These are phyloP conservation scores for Penicillium alfredii DNA, from an alignment of 495 filamentous ascomycete species.

Conservation along the genomic window DNA sequence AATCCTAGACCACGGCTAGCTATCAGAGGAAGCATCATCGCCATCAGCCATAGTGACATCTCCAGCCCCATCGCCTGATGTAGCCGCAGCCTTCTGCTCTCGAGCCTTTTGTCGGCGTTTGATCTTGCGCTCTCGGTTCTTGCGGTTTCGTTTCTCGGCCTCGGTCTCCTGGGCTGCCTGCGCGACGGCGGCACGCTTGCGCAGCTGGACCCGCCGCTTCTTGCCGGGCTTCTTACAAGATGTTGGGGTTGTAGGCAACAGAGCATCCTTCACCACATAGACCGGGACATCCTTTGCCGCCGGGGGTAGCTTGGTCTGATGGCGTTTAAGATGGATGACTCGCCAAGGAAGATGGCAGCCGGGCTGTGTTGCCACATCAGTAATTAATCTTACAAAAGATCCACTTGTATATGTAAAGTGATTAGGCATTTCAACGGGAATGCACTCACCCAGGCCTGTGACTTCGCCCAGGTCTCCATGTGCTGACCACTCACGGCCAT, in stretches of 20 bases:
- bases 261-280: constrained; percentile 24
- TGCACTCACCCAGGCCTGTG: constrained; percentile 34
- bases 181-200: constrained; percentile 28
- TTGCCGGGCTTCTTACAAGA: constrained; percentile 44
- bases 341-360: constrained; percentile 43
- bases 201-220: constrained; percentile 40
- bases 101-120: constrained; percentile 43
- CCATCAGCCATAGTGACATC: constrained; percentile 19
- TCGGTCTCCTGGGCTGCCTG: constrained; percentile 31
- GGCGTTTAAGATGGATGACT: constrained; percentile 35
- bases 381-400: neutral
- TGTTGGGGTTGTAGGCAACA: constrained; percentile 21
- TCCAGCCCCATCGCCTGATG: constrained; percentile 13
- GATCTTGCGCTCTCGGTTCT: constrained; percentile 41
- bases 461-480: constrained; percentile 31
- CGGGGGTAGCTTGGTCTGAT: constrained; percentile 32
- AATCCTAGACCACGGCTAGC: neutral
- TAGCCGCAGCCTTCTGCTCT: constrained; percentile 36
- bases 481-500: constrained; percentile 36
- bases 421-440: neutral
- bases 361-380: constrained; percentile 19
- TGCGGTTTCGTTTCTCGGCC: constrained; percentile 43
- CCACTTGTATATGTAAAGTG: neutral
- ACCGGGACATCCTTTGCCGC: constrained; percentile 20
- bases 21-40: constrained; percentile 16